Conservation (phyloP, 2,329 filamentous ascomycete species). For the Fusarium metavorans region DNA sequence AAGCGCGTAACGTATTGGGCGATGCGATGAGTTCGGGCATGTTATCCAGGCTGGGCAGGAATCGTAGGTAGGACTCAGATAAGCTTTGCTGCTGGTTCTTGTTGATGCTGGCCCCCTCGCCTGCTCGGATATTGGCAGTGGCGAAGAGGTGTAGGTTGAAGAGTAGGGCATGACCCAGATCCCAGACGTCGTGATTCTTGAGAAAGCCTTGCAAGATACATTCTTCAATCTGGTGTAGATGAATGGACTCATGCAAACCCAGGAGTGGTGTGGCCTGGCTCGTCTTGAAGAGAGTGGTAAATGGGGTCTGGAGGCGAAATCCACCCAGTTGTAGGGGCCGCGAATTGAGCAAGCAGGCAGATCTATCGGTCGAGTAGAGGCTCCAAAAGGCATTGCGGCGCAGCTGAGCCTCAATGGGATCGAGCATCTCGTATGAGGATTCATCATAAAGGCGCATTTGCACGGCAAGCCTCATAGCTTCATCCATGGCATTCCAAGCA, state of each 20-base stretch:
- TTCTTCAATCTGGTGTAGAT: not conserved
- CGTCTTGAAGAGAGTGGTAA: not conserved
- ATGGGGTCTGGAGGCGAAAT: not conserved
- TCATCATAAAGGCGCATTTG: constrained; percentile 16
- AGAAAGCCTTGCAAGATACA: not conserved
- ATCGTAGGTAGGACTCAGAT: not conserved
- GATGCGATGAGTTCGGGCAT: not conserved
- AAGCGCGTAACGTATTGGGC: not conserved
- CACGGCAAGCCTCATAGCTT: constrained; percentile 6
- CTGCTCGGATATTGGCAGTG: not conserved
- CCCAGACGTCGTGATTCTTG: not conserved
- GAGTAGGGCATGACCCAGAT: not conserved
- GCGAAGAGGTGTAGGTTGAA: not conserved
- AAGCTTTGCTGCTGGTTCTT: not conserved
- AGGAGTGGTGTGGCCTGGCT: not conserved
- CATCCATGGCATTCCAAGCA: constrained; percentile 6
- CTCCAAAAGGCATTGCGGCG: constrained; percentile 17
- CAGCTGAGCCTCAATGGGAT: constrained; percentile 11
- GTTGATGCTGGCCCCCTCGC: not conserved
- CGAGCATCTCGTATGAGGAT: constrained; percentile 5
- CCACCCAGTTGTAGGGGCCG: not conserved
- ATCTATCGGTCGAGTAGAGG: constrained; percentile 4
- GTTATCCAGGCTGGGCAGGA: not conserved
- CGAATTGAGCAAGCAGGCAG: not conserved
- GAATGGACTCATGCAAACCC: not conserved